A percentile compares a stretch with the other conserved stretches of the same genome.
These are phyloP conservation scores for Dryas octopetala DNA, from an alignment of 306 rosid species.

Conservation along the genomic window DNA sequence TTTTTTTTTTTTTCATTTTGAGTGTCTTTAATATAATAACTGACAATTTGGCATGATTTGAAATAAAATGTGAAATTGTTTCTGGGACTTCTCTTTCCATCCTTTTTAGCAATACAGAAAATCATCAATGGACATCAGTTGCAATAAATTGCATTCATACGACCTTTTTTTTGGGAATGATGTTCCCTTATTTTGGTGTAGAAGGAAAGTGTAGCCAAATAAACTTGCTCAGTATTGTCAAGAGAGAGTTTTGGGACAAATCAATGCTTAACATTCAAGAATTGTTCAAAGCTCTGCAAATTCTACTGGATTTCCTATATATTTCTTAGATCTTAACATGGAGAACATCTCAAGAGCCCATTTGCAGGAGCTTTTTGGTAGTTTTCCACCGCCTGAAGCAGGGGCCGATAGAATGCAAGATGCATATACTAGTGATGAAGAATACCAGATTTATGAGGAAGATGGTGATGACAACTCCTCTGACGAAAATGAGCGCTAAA, in stretches of 20 bases:
- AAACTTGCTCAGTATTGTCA: neutral
- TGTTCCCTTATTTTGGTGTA: neutral
- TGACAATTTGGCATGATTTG: constrained; percentile 10
- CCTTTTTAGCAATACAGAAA: neutral
- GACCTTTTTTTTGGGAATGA: neutral
- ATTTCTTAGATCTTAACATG: constrained; percentile 47
- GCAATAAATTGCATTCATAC: neutral
- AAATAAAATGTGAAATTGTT: neutral
- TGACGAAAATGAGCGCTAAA: constrained; percentile 35
- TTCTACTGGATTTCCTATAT: constrained; percentile 45
- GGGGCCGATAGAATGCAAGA: constrained; percentile 28
- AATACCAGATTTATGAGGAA: constrained; percentile 62
- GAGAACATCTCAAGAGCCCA: constrained; percentile 67
- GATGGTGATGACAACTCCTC: constrained; percentile 50
- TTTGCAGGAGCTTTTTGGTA: constrained; percentile 80
- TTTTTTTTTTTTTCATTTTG: constrained; percentile 15
- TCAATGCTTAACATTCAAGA: neutral
- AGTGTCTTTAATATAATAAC: neutral
- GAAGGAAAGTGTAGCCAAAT: neutral
- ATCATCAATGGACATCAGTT: neutral
- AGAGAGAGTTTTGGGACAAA: neutral
- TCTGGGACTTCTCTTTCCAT: neutral
- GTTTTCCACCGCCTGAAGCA: constrained; percentile 56
- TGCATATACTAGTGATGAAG: constrained; percentile 53
- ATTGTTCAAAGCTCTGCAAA: constrained; percentile 7